A percentile compares a stretch with the other conserved stretches of the same genome.
These are phyloP conservation scores for Fagopyrum esculentum DNA, from an alignment of 148 eudicot genomes.

Conservation along the genomic window DNA sequence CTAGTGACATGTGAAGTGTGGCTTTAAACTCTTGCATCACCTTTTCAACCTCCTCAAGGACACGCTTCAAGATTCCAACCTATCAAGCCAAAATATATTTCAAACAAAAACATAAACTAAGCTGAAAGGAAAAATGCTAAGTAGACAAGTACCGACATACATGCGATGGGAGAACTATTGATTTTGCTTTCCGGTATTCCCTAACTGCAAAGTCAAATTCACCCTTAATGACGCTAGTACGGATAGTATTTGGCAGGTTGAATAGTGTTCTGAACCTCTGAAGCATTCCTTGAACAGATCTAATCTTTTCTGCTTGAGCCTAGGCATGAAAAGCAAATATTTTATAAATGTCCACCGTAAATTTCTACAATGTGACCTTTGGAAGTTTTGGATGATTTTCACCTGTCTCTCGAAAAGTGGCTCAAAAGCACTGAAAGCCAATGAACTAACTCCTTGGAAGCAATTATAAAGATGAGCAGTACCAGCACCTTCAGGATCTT, in stretches of 20 bases:
- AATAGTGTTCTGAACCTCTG: constrained; percentile 96
- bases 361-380: neutral
- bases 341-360: neutral
- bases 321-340: constrained; percentile 8
- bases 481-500: constrained; percentile 98
- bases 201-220: constrained; percentile 98
- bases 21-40: constrained; percentile 95
- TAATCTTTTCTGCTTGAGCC: constrained; percentile 99
- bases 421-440: constrained; percentile 85
- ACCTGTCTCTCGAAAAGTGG: constrained; percentile 99
- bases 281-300: constrained; percentile 99
- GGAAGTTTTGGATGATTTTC: constrained; percentile 15
- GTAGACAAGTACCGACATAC: constrained; percentile 30
- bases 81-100: constrained; percentile 22
- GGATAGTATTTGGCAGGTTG: constrained; percentile 91
- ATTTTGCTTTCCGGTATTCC: constrained; percentile 98
- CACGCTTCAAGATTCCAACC: constrained; percentile 97
- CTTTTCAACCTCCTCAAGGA: constrained; percentile 97
- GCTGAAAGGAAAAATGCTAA: neutral
- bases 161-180: constrained; percentile 93
- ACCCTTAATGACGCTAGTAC: constrained; percentile 87
- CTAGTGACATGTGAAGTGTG: constrained; percentile 82
- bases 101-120: constrained; percentile 2
- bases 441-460: constrained; percentile 73
- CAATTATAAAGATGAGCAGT: constrained; percentile 72